These are phyloP conservation scores for Penicillium sp. DNA, from an alignment of 2,329 filamentous ascomycete genomes.

Conservation along the genomic window DNA sequence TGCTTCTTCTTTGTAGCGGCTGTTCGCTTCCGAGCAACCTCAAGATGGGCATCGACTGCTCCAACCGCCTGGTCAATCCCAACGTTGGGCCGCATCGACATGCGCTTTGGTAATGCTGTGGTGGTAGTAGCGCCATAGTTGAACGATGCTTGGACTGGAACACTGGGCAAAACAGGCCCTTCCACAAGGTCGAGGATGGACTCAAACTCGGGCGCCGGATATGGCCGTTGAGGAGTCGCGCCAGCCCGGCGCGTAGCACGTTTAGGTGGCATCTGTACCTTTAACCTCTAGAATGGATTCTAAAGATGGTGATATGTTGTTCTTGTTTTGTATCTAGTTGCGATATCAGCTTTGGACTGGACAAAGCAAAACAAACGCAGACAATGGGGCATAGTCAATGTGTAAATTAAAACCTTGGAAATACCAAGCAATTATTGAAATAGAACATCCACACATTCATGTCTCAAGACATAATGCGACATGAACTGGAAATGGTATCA, in stretches of 20 bases:
- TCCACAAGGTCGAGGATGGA: slow-evolving; percentile 3
- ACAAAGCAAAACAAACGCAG: neutral
- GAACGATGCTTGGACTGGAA: slow-evolving; percentile 41
- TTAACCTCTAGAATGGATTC: neutral
- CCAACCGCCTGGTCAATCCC: slow-evolving; percentile 34
- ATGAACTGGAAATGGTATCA: neutral
- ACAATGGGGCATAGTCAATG: neutral
- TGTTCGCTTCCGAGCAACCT: slow-evolving; percentile 23
- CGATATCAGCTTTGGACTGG: neutral
- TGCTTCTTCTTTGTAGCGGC: slow-evolving; percentile 18
- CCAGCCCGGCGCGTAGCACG: slow-evolving; percentile 19
- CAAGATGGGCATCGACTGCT: slow-evolving; percentile 33
- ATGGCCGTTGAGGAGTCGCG: slow-evolving; percentile 8
- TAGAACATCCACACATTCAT: neutral
- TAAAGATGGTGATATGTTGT: neutral
- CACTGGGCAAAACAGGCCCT: slow-evolving; percentile 32
- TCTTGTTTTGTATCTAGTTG: neutral
- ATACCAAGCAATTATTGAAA: neutral
- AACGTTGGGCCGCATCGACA: slow-evolving; percentile 31
- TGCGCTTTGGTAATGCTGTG: slow-evolving; percentile 35
- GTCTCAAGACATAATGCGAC: neutral
- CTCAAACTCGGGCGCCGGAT: neutral
- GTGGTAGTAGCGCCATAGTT: slow-evolving; percentile 41
- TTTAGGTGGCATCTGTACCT: slow-evolving; percentile 28
- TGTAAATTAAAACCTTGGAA: neutral